Percentiles rank a stretch among this genome's conserved stretches.
These are phyloP conservation scores for Ammopiptanthus mongolicus DNA, from an alignment of 306 rosid species.

Conservation along the genomic window DNA sequence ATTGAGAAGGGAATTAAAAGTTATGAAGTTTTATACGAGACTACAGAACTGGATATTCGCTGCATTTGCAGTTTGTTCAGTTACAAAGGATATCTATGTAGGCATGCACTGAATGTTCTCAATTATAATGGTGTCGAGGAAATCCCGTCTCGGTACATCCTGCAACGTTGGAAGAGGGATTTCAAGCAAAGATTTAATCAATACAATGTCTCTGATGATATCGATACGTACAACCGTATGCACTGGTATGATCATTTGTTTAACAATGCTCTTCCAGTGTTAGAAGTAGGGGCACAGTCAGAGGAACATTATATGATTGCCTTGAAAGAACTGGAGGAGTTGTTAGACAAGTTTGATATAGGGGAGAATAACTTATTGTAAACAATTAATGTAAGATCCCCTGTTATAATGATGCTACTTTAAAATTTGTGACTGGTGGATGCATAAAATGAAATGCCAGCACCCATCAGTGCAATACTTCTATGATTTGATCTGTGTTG, in stretches of 20 bases:
- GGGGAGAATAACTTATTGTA: constrained; percentile 39
- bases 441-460: constrained; percentile 7
- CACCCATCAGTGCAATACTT: background rate
- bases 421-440: background rate
- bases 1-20: constrained; percentile 48
- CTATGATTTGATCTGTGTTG: background rate
- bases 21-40: constrained; percentile 60
- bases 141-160: constrained; percentile 61
- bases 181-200: constrained; percentile 43
- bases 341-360: constrained; percentile 49
- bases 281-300: constrained; percentile 64
- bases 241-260: constrained; percentile 40
- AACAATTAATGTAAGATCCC: constrained; percentile 9
- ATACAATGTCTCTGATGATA: constrained; percentile 17
- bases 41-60: constrained; percentile 53
- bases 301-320: constrained; percentile 54
- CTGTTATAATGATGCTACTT: background rate
- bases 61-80: constrained; percentile 84
- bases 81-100: constrained; percentile 73
- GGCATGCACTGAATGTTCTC: constrained; percentile 70
- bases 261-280: constrained; percentile 52
- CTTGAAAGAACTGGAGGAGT: constrained; percentile 55
- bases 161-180: constrained; percentile 65
- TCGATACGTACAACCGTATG: constrained; percentile 28
- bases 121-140: constrained; percentile 67